phyloP scores from a whole-genome alignment of 1,284 basidiomycete genomes.

The Hemileccinum hortonii region DNA sequence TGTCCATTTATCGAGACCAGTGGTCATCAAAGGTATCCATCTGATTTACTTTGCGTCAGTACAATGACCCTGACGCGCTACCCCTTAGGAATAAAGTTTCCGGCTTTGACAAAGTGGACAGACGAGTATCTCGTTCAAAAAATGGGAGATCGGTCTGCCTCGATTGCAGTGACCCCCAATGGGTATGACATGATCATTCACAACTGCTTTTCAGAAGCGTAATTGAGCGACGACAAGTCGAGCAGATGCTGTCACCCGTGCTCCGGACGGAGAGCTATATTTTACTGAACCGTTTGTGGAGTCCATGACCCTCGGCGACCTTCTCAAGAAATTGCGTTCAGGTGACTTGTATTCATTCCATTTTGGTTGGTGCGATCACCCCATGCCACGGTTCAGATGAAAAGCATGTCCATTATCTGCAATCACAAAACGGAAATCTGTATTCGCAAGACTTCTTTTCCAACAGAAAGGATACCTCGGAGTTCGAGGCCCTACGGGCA shows the following conservation, averaged over 20 bases:
- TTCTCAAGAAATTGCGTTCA: constrained; percentile 50
- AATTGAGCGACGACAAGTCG: constrained; percentile 18
- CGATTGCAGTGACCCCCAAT: constrained; percentile 81
- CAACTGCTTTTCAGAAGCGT: background rate
- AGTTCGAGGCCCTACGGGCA: constrained; percentile 58
- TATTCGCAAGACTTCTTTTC: constrained; percentile 51
- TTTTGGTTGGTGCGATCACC: constrained; percentile 4
- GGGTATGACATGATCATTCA: constrained; percentile 51
- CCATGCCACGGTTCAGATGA: constrained; percentile 4
- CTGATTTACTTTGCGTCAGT: background rate
- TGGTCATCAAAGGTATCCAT: constrained; percentile 64
- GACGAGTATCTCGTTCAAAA: constrained; percentile 57
- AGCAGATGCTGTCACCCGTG: constrained; percentile 69
- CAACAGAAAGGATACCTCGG: constrained; percentile 42
- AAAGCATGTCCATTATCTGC: constrained; percentile 65
- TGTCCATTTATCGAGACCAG: constrained; percentile 74
- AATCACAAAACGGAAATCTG: constrained; percentile 90
- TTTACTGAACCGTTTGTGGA: constrained; percentile 78
- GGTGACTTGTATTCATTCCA: constrained; percentile 22
- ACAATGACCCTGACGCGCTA: background rate
- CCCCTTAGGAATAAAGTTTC: constrained; percentile 41
- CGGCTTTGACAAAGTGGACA: constrained; percentile 53
- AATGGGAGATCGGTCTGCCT: constrained; percentile 58
- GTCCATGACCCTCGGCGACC: constrained; percentile 60
- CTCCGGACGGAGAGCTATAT: constrained; percentile 57